Percentiles rank a stretch among this genome's conserved stretches.
phyloP scores from a whole-genome alignment of 345 rosid genomes.

The Trapa incisa region DNA sequence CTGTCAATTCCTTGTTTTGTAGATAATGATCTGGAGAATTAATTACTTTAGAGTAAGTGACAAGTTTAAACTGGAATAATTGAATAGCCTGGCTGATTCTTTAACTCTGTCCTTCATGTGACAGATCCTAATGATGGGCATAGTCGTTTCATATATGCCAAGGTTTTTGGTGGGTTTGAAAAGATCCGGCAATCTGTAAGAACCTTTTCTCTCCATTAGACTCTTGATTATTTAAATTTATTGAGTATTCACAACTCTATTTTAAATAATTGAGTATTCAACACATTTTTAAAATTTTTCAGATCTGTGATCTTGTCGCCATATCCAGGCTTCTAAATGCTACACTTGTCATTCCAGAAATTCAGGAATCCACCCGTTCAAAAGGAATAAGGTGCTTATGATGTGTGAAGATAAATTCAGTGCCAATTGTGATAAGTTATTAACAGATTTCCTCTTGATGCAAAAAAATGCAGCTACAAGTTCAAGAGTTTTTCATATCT shows the following conservation, averaged over 20 bases:
- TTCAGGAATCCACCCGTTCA: slow-evolving; percentile 80
- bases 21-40: not conserved
- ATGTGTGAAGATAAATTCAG: slow-evolving; percentile 2
- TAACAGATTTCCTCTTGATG: slow-evolving; percentile 4
- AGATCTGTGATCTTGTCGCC: slow-evolving; percentile 99
- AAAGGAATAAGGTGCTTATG: slow-evolving; percentile 71
- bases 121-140: slow-evolving; percentile 49
- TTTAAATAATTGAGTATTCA: not conserved
- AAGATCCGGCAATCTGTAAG: slow-evolving; percentile 57
- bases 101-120: slow-evolving; percentile 8
- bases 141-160: slow-evolving; percentile 78
- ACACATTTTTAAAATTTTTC: slow-evolving; percentile 42
- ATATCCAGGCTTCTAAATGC: slow-evolving; percentile 99
- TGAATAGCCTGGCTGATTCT: not conserved
- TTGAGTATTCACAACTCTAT: not conserved
- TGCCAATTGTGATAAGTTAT: not conserved
- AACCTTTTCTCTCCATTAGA: slow-evolving; percentile 10
- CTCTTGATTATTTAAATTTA: not conserved
- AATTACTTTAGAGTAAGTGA: not conserved
- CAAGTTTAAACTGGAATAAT: not conserved
- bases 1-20: not conserved
- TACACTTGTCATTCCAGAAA: slow-evolving; percentile 98
- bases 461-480: slow-evolving; percentile 38
- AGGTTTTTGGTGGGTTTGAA: slow-evolving; percentile 89
- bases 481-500: slow-evolving; percentile 95